These are phyloP conservation scores for Nicotiana attenuata DNA, from an alignment of 257 asterid species.

Conservation along the genomic window DNA sequence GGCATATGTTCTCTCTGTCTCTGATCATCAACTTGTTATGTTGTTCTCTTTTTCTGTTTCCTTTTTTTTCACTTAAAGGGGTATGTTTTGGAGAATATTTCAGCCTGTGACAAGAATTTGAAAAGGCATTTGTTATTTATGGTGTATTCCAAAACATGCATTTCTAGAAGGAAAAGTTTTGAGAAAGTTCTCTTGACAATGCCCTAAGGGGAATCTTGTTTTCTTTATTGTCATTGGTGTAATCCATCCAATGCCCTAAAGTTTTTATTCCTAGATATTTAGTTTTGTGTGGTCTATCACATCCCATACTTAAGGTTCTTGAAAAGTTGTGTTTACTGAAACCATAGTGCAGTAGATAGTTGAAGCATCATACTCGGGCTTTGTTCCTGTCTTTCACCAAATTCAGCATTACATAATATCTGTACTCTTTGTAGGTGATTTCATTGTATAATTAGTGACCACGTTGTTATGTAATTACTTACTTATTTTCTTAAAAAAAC, in stretches of 20 bases:
- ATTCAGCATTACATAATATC: background rate
- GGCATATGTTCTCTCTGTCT: background rate
- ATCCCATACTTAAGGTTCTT: background rate
- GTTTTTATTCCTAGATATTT: background rate
- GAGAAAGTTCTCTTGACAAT: background rate
- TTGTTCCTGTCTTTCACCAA: background rate
- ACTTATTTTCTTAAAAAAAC: background rate
- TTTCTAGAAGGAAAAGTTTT: background rate
- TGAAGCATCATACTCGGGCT: background rate
- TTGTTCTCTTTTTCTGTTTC: background rate
- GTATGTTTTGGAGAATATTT: background rate
- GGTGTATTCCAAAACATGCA: background rate
- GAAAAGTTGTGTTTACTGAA: background rate
- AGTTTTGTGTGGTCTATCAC: background rate
- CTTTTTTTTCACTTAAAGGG: background rate
- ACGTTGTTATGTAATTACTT: background rate
- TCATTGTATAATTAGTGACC: background rate
- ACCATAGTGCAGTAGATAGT: background rate
- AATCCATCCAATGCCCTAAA: too few relatives aligned
- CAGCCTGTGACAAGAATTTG: background rate
- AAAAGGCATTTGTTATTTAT: background rate
- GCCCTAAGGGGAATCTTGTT: background rate
- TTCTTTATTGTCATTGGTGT: background rate
- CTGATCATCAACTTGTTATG: background rate
- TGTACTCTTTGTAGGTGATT: background rate